Base-by-base conservation (phyloP, 73 alveolate species). In the Symbiodinium pilosum region DNA sequence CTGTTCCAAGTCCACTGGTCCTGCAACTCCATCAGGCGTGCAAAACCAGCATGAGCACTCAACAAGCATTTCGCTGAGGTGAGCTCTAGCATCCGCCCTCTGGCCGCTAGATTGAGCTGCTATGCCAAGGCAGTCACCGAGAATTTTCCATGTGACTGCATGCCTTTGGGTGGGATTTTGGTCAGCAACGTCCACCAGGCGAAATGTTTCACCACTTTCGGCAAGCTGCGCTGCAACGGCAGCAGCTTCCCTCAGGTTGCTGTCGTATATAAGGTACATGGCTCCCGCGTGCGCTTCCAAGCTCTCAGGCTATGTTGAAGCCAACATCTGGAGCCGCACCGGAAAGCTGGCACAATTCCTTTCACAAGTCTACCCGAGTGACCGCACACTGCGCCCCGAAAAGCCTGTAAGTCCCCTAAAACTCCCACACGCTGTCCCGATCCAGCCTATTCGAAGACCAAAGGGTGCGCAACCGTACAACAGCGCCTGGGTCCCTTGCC, bases 31-130 rank as follows among this genome's bases (percentile, higher is more conserved):
- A 9, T 64, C 81, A 24, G 81, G 81, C 34, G 81, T 64, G 81
- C 81, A 64, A 64, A 64, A 64, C 81, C 81, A 64, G 34, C 81
- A 64, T 24, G 81, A 38, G 81, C 81, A 64, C 20, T 64, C 81
- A 6, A 64, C 20, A 26, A 64, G 81, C 38, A 64, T 64, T 24
- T 64, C 34, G 39, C 20, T 64, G 34, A 64, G 81, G 81, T 64
- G 81, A 30, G 81, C 34, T 0, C 38, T 64, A 34, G 81, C 81
- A 28, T 32, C 81, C 30, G 38, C 14, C 14, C 81, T 32, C 81
- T 64, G 38, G 34, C 16, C 24, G 38, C 39, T 64, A 9, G 81
- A n/a, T 9, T 20, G 38, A 64, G 81, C 24, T 64, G 38, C 81
- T 30, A 64, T 4, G 12, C 38, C 1, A 2, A 64, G 81, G 81